These are phyloP conservation scores for Debaryomyces sp. DNA, from an alignment of 1,139 yeast genomes.

Conservation along the genomic window DNA sequence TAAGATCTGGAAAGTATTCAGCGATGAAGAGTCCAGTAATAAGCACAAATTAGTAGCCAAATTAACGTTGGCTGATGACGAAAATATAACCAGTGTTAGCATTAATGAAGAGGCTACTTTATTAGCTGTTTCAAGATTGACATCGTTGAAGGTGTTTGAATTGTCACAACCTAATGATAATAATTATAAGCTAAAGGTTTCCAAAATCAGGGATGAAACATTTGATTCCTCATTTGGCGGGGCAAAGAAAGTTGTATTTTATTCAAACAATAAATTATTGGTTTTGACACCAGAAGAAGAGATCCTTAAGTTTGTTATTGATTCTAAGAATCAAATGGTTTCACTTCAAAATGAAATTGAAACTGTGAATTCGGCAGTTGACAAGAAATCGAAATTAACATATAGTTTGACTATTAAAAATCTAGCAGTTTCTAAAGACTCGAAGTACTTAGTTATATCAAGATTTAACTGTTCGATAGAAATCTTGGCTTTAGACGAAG, in stretches of 20 bases:
- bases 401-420: conserved; percentile 52
- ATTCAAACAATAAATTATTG: conserved; percentile 48
- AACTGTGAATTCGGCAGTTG: conserved; percentile 25
- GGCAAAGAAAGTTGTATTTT: conserved; percentile 54
- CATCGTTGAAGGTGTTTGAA: conserved; percentile 69
- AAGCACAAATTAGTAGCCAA: conserved; percentile 61
- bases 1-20: conserved; percentile 74
- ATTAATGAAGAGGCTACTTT: conserved; percentile 66
- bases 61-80: conserved; percentile 72
- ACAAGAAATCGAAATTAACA: conserved; percentile 24
- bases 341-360: conserved; percentile 45
- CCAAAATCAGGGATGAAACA: conserved; percentile 55
- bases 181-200: conserved; percentile 47
- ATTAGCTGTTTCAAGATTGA: conserved; percentile 71
- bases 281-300: conserved; percentile 71
- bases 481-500: conserved; percentile 33
- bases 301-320: conserved; percentile 50
- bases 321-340: conserved; percentile 24
- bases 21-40: conserved; percentile 20
- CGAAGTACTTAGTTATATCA: conserved; percentile 52
- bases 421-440: conserved; percentile 49
- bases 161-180: conserved; percentile 38
- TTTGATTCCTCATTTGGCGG: conserved; percentile 54
- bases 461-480: conserved; percentile 72
- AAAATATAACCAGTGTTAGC: conserved; percentile 73